These are phyloP conservation scores for Saitozyma podzolica DNA, from an alignment of 768 basidiomycete genomes.

Conservation along the genomic window DNA sequence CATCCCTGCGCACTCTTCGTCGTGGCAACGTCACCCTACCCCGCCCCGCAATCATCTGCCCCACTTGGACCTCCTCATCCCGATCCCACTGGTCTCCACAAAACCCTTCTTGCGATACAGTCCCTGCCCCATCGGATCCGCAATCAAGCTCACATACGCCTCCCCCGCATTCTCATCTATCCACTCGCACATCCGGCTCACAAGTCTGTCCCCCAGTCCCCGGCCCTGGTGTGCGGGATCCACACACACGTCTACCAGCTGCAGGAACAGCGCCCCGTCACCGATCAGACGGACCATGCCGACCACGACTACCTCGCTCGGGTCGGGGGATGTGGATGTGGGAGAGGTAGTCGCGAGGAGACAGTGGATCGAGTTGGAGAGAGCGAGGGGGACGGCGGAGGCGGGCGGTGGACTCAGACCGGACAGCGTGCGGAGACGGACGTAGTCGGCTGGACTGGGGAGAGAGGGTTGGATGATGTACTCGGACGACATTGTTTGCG, in stretches of 20 bases:
- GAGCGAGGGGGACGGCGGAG: too few species aligned
- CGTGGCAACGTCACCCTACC: too few species aligned
- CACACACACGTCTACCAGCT: neutral
- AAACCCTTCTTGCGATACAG: neutral
- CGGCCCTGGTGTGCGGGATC: neutral
- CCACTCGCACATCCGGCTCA: neutral
- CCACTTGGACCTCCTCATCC: neutral
- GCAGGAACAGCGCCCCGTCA: neutral
- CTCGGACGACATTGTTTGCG: too few species aligned
- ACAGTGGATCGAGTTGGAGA: too few species aligned
- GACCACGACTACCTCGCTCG: neutral
- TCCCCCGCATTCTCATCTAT: neutral
- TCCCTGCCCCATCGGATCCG: neutral
- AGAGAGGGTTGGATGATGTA: too few species aligned
- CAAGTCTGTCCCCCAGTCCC: neutral
- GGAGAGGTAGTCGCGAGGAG: too few species aligned
- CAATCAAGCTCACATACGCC: neutral
- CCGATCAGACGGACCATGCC: constrained; percentile 1
- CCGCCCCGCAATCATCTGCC: neutral
- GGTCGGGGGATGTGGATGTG: too few species aligned
- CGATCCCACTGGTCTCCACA: neutral
- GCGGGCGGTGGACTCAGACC: too few species aligned
- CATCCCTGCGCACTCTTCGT: too few species aligned
- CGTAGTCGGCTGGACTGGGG: too few species aligned
- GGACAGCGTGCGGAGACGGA: too few species aligned